A percentile compares a stretch with the other conserved stretches of the same genome.
These are phyloP conservation scores for Protomyces lactucae-debilis DNA, from an alignment of 1,139 yeast species.

Conservation along the genomic window DNA sequence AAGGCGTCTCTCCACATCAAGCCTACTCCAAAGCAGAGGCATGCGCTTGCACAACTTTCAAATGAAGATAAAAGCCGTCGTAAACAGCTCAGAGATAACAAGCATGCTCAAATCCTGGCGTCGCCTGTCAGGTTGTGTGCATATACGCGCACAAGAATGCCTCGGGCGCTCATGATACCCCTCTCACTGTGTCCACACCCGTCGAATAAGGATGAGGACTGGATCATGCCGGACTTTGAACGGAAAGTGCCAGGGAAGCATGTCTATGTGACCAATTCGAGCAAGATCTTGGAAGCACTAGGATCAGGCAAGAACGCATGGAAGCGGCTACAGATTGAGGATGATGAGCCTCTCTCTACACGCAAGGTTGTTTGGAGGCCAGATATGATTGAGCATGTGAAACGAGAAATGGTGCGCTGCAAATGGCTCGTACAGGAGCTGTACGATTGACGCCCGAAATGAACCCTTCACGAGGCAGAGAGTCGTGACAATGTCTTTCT, in stretches of 20 bases:
- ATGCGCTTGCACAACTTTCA: not conserved
- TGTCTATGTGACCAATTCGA: constrained; percentile 1
- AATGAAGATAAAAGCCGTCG: not conserved
- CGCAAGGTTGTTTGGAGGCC: constrained; percentile 13
- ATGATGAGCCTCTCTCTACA: not conserved
- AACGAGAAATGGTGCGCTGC: constrained; percentile 10
- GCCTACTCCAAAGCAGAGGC: not conserved
- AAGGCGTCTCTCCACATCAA: not conserved
- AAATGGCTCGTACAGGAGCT: not conserved
- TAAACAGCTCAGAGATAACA: not conserved
- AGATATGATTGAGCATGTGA: constrained; percentile 10
- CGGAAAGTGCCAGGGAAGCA: not conserved
- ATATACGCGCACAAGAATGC: constrained; percentile 2
- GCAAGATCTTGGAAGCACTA: not conserved
- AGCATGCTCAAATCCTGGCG: not conserved
- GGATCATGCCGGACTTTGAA: constrained; percentile 18
- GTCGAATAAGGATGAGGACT: not conserved
- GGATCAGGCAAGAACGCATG: constrained; percentile 1
- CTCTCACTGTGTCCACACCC: constrained; percentile 5
- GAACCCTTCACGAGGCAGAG: not conserved
- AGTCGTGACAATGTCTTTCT: no score
- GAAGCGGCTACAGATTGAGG: constrained; percentile 7
- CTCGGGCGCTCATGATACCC: constrained; percentile 8
- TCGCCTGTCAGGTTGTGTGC: constrained; percentile 20
- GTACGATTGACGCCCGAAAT: not conserved